These are phyloP conservation scores for Scytalidium lignicola DNA, from an alignment of 2,329 filamentous ascomycete species.

Conservation along the genomic window DNA sequence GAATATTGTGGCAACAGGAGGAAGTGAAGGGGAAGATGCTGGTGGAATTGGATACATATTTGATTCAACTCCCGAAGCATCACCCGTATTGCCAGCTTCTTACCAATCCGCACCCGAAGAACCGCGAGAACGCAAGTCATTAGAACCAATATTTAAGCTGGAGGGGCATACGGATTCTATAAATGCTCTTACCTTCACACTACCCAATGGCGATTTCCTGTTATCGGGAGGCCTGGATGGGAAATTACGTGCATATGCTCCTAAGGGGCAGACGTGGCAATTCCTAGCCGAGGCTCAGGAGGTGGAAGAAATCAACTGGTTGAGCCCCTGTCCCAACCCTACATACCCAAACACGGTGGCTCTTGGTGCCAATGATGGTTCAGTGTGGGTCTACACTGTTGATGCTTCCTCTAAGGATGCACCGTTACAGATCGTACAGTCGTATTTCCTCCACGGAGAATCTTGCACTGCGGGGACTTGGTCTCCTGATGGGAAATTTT, in stretches of 20 bases:
- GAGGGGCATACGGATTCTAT: conserved; percentile 92
- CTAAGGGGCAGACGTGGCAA: conserved; percentile 49
- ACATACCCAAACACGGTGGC: conserved; percentile 76
- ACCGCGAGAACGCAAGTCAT: conserved; percentile 50
- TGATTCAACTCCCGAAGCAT: conserved; percentile 60
- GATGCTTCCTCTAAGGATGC: conserved; percentile 56
- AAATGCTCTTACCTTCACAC: conserved; percentile 79
- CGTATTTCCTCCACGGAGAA: conserved; percentile 85
- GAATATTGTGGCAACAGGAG: conserved; percentile 80
- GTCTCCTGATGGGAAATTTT: conserved; percentile 79
- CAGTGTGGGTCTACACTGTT: conserved; percentile 93
- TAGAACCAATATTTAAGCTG: conserved; percentile 66
- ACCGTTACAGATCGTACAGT: conserved; percentile 77
- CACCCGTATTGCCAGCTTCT: conserved; percentile 69
- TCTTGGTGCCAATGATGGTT: conserved; percentile 83
- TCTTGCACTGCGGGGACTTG: conserved; percentile 86
- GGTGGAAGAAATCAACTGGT: conserved; percentile 93
- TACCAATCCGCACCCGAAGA: conserved; percentile 64
- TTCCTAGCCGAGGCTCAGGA: conserved; percentile 78
- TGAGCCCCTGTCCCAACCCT: conserved; percentile 67
- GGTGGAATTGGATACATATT: conserved; percentile 79
- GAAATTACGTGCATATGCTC: conserved; percentile 66
- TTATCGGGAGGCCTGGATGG: conserved; percentile 88
- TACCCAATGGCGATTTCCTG: conserved; percentile 76
- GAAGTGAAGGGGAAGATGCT: conserved; percentile 57